Evolutionary conservation across 192 early-diverging fungal species (phyloP).

Genomic region (Spizellomyces punctatus): DNA sequence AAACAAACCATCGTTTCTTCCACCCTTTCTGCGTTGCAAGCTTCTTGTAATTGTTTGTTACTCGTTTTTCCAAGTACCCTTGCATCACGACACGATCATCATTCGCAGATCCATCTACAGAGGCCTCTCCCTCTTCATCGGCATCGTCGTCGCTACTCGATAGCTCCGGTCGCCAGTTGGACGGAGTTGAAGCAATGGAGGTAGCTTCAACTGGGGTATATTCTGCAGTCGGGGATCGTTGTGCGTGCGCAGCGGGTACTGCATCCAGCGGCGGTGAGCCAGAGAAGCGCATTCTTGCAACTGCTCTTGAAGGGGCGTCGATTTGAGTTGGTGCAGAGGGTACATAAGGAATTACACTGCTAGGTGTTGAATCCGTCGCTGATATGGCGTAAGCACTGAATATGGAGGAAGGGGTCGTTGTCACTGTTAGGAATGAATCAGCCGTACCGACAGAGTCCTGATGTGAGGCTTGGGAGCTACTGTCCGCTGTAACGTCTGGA

Average conservation of each 20-base stretch:
- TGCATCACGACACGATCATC: slow-evolving; percentile 45
- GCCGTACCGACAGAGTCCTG: slow-evolving; percentile 36
- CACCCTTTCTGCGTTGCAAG: slow-evolving; percentile 33
- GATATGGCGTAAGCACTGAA: slow-evolving; percentile 19
- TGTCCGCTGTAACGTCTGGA: background rate
- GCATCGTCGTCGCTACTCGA: slow-evolving; percentile 50
- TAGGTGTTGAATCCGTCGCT: slow-evolving; percentile 9
- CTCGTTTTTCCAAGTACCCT: slow-evolving; percentile 49
- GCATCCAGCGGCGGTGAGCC: background rate
- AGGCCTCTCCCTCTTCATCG: slow-evolving; percentile 10
- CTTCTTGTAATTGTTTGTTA: slow-evolving; percentile 41
- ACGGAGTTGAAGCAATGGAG: background rate
- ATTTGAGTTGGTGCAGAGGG: background rate
- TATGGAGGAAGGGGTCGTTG: slow-evolving; percentile 40
- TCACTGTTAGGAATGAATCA: slow-evolving; percentile 42
- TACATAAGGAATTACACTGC: slow-evolving; percentile 16
- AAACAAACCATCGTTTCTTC: slow-evolving; percentile 57
- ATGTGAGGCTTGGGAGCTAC: slow-evolving; percentile 35
- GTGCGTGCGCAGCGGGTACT: background rate
- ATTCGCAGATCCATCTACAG: slow-evolving; percentile 13
- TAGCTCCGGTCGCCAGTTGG: slow-evolving; percentile 4
- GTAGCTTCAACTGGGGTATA: background rate
- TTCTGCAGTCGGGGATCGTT: background rate
- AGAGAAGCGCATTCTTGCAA: background rate
- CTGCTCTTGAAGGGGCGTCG: background rate